Evolutionary conservation across 1,284 basidiomycete species (phyloP), one percentile per base, ranked within the genome.

Genomic region (Austroboletus niveus): DNA sequence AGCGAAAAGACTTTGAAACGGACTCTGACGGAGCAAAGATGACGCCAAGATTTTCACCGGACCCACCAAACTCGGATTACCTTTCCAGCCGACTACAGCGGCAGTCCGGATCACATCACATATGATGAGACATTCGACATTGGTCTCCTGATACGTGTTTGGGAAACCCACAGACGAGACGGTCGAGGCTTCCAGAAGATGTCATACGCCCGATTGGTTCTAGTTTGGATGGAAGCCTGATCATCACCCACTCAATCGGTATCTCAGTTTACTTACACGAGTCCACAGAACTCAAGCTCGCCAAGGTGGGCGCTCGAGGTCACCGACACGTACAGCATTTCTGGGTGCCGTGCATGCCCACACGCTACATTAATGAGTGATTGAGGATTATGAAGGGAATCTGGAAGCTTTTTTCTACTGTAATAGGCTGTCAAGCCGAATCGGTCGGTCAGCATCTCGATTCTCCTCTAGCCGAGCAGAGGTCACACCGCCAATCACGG

Each of bases 401-500:
- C 17, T 17, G 4, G 10, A 29, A 17, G 3, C 44, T 14, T 57
- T 54, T 67, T 47, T 22, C 64, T 50, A 78, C 70, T 7, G 27
- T 27, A 27, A 7, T 4, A 27, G 27, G 27, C 49, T 80, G 68
- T 36, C 65, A 64, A 63, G 49, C 75, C 72, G 59, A 82, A 80
- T 51, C 74, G 57, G 20, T 55, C 49, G 24, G 81, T 81, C 76
- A 54, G 17, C 27, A 27, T 27, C 27, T 4, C 69, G 72, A 17
- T 17, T 58, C 73, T 74, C 6, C 66, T 68, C 9, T 27, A 80
- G 75, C 54, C 79, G 77, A 11, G 4, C 2, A 10, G 77, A 75
- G 48, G 82, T 70, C 6, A 72, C 69, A 34, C 84, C 84, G 47
- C 84, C 82, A 45, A 86, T 73, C 20, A 85, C 70, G 17, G 17